Evolutionary conservation across 2,329 filamentous ascomycete genomes (phyloP).

Genomic region (Colletotrichum tabaci): DNA sequence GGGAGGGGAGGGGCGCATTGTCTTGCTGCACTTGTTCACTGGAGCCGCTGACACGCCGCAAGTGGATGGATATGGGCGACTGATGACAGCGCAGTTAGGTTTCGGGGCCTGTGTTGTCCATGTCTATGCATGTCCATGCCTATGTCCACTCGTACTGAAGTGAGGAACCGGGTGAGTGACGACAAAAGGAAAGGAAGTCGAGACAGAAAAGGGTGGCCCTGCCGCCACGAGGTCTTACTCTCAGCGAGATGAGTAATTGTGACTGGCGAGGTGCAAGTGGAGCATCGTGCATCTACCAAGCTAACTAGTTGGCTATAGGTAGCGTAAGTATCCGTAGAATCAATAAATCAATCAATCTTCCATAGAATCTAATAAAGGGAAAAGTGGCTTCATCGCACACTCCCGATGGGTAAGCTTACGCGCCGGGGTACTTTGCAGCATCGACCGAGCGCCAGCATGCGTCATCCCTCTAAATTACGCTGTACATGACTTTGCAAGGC

Average conservation of each 20-base stretch:
- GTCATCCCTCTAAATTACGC: not conserved
- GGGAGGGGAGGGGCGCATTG: no score
- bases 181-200: not conserved
- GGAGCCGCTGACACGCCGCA: conserved; percentile 8
- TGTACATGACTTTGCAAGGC: conserved; percentile 1
- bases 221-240: conserved; percentile 1
- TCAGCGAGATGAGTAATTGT: conserved; percentile 19
- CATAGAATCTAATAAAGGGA: not conserved
- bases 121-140: not conserved
- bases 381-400: not conserved
- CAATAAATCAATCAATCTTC: conserved; percentile 26
- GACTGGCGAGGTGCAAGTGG: conserved; percentile 27
- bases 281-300: not conserved
- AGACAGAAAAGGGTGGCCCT: conserved; percentile 23
- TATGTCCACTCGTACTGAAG: no score
- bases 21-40: not conserved
- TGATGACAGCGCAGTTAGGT: not conserved
- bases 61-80: not conserved
- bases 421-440: not conserved
- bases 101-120: not conserved
- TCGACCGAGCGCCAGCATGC: conserved; percentile 4
- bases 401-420: not conserved
- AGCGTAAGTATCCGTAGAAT: not conserved
- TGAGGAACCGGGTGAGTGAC: conserved; percentile 12
- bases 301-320: no score